phyloP scores from a whole-genome alignment of 1,139 yeast genomes.

The Candida neerlandica region DNA sequence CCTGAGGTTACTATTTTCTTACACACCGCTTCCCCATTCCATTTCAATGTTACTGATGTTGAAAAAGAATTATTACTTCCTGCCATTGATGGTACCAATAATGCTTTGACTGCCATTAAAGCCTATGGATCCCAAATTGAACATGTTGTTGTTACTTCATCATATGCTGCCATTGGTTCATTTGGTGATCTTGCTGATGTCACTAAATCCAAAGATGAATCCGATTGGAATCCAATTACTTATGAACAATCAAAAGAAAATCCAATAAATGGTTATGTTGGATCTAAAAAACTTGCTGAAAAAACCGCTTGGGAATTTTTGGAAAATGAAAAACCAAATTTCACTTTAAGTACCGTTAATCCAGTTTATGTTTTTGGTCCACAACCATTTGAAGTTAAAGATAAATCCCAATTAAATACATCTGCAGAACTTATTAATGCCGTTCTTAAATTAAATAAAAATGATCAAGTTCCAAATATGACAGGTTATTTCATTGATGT shows the following conservation, averaged over 20 bases:
- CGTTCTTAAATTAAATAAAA: slow-evolving; percentile 12
- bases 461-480: slow-evolving; percentile 15
- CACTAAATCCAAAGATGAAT: slow-evolving; percentile 25
- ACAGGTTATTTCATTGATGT: slow-evolving; percentile 45
- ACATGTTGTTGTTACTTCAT: slow-evolving; percentile 32
- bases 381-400: slow-evolving; percentile 37
- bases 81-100: slow-evolving; percentile 34
- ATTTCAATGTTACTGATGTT: slow-evolving; percentile 24
- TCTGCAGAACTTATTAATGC: slow-evolving; percentile 42
- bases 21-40: slow-evolving; percentile 39
- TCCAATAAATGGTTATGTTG: slow-evolving; percentile 43
- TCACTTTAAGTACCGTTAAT: slow-evolving; percentile 42
- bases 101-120: slow-evolving; percentile 28
- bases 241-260: slow-evolving; percentile 32
- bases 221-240: slow-evolving; percentile 41
- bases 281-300: slow-evolving; percentile 58
- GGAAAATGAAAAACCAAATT: slow-evolving; percentile 40
- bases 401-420: slow-evolving; percentile 37
- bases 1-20: slow-evolving; percentile 31
- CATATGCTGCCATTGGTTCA: slow-evolving; percentile 27
- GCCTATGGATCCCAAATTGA: slow-evolving; percentile 27
- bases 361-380: slow-evolving; percentile 54
- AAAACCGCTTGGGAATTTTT: slow-evolving; percentile 48
- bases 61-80: slow-evolving; percentile 34
- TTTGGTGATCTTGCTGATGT: slow-evolving; percentile 13